These are phyloP conservation scores for Teratosphaeria zuluensis DNA, from an alignment of 2,329 filamentous ascomycete genomes.

Conservation along the genomic window DNA sequence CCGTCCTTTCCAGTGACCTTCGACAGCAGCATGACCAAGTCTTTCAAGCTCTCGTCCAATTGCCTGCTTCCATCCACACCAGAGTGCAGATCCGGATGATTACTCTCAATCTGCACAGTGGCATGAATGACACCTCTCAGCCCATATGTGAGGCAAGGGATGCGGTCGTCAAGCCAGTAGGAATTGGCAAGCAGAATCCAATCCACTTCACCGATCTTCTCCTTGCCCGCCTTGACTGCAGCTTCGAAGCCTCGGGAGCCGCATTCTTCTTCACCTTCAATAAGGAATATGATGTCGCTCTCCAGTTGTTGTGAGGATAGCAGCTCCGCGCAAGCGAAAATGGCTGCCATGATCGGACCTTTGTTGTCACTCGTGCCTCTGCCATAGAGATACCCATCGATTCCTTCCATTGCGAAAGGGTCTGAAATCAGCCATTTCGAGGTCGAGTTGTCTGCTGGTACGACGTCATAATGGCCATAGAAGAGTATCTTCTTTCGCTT, in stretches of 20 bases:
- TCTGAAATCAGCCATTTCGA: conserved; percentile 71
- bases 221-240: conserved; percentile 68
- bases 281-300: conserved; percentile 85
- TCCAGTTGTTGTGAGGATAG: conserved; percentile 72
- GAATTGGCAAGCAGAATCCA: conserved; percentile 95
- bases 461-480: conserved; percentile 97
- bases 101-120: conserved; percentile 77
- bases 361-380: conserved; percentile 98
- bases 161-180: conserved; percentile 96
- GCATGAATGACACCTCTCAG: conserved; percentile 89
- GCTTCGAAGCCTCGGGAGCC: conserved; percentile 86
- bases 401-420: conserved; percentile 79
- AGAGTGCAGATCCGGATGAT: conserved; percentile 81
- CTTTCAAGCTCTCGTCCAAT: conserved; percentile 83
- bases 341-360: conserved; percentile 83
- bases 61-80: conserved; percentile 92
- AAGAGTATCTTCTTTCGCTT: conserved; percentile 81
- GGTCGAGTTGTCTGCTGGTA: conserved; percentile 73
- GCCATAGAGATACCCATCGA: conserved; percentile 88
- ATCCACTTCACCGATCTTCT: conserved; percentile 79
- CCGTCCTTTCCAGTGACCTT: conserved; percentile 75
- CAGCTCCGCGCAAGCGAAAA: conserved; percentile 87
- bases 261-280: conserved; percentile 94
- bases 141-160: conserved; percentile 90
- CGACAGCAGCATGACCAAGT: conserved; percentile 73